These are phyloP conservation scores for Nadsonia starkeyi-henricii DNA, from an alignment of 1,139 yeast species.

Conservation along the genomic window DNA sequence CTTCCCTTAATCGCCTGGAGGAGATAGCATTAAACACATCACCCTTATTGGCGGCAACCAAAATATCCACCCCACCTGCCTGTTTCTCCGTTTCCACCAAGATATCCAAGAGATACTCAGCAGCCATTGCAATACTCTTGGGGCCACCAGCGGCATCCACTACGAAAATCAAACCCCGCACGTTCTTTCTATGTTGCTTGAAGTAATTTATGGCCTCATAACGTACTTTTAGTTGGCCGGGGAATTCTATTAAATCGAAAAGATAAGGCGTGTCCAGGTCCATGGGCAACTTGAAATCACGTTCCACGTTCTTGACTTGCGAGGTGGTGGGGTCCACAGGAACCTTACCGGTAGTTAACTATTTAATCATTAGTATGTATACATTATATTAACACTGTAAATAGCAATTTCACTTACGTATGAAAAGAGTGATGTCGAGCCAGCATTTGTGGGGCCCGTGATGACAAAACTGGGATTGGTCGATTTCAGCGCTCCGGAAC, in stretches of 20 bases:
- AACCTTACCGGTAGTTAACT: not conserved
- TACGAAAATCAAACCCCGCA: conserved; percentile 55
- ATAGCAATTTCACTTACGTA: not conserved
- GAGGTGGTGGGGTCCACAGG: not conserved
- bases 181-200: conserved; percentile 23
- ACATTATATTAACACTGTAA: too few relatives aligned
- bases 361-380: too few relatives aligned
- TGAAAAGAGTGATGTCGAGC: conserved; percentile 4
- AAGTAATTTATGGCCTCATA: conserved; percentile 11
- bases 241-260: conserved; percentile 55
- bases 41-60: conserved; percentile 68
- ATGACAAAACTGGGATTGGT: conserved; percentile 3
- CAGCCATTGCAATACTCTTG: conserved; percentile 19
- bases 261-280: conserved; percentile 19
- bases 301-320: not conserved
- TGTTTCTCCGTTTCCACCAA: conserved; percentile 21
- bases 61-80: conserved; percentile 45
- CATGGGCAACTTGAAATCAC: not conserved
- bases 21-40: conserved; percentile 80
- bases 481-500: conserved; percentile 1
- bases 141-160: conserved; percentile 31
- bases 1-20: conserved; percentile 38
- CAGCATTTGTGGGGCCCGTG: conserved; percentile 4
- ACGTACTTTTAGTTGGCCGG: conserved; percentile 70
- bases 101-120: conserved; percentile 19